Evolutionary conservation across 2,329 filamentous ascomycete genomes (phyloP), one percentile per base, ranked within the genome.

Genomic region (Grosmannia serpens): DNA sequence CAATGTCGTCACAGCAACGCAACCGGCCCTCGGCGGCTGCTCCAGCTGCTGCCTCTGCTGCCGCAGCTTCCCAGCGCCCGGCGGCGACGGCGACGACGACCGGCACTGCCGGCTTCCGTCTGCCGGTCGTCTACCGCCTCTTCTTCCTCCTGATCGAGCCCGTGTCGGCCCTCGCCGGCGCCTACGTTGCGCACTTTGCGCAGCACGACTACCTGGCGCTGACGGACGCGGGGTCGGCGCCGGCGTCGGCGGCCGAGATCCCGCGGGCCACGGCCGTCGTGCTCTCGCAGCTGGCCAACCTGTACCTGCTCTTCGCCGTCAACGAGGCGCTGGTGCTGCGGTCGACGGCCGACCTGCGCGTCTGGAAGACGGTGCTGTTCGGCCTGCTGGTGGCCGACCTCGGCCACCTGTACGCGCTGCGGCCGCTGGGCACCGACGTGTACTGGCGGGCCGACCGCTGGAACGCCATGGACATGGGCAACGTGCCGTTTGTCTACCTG

Each of bases 81-180:
- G 10, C 22, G 52, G 41, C 10, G 5, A 53, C 50, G 10, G 3
- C 3, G 10, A 5, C 29, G 24, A 44, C 22, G 6, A 35, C 26
- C 41, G 35, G 33, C 50, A 54, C 24, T 10, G 33, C 24, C 52
- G 22, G 33, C 53, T 24, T 58, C 35, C 33, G 20, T 24, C 54
- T 56, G 1, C 54, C 54, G 2, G 11, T 78, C 41, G 64, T 76
- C 62, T 91, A 91, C 74, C 79, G 80, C 59, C 65, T 85, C 67
- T 89, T 91, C 75, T 91, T 91, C 74, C 82, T 91, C 62, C 77
- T 85, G 67, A 74, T 91, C 66, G 88, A 92, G 70, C 80, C 80
- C 49, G 63, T 80, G 55, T 78, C 77, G 0, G 79, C 79, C 29
- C 73, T 81, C 26, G 72, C 74, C 6, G 79, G 79, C 53, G 80